phyloP scores from a whole-genome alignment of 192 early-diverging fungal species.

The Chytriomyces sp. region DNA sequence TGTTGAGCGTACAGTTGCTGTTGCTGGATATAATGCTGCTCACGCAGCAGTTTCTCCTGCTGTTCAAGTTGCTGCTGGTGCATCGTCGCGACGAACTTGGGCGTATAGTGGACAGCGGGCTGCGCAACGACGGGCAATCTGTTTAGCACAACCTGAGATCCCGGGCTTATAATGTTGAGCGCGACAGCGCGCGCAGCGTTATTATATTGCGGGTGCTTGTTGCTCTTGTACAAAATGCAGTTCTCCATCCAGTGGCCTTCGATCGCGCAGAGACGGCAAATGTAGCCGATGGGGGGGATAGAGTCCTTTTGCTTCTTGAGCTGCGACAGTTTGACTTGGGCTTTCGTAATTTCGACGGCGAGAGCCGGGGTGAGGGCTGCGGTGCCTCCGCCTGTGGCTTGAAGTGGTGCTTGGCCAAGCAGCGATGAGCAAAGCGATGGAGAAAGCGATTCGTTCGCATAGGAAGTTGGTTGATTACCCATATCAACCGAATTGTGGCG shows the following conservation, averaged over 20 bases:
- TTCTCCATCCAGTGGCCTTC: slow-evolving; percentile 36
- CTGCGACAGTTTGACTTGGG: slow-evolving; percentile 15
- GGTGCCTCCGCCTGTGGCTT: slow-evolving; percentile 26
- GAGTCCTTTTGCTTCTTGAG: slow-evolving; percentile 27
- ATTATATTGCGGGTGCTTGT: slow-evolving; percentile 31
- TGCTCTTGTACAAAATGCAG: slow-evolving; percentile 27
- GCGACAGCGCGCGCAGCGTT: slow-evolving; percentile 27
- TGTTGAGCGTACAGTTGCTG: background rate
- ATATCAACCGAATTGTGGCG: slow-evolving; percentile 19
- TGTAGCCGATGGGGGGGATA: slow-evolving; percentile 14
- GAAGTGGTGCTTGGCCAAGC: slow-evolving; percentile 9
- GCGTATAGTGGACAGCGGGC: slow-evolving; percentile 7
- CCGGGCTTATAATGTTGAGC: slow-evolving; percentile 21
- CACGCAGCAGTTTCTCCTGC: background rate
- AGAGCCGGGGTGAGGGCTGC: slow-evolving; percentile 16
- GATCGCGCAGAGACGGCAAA: slow-evolving; percentile 27
- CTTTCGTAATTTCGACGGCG: slow-evolving; percentile 6
- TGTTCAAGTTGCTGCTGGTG: background rate
- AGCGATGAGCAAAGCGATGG: background rate
- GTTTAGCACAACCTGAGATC: slow-evolving; percentile 16
- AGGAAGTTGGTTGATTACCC: background rate
- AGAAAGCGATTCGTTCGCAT: background rate
- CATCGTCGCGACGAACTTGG: slow-evolving; percentile 5
- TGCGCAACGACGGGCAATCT: slow-evolving; percentile 21
- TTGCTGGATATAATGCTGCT: background rate